These are phyloP conservation scores for Mucor plumbeus DNA, from an alignment of 371 early-diverging fungal species.

Conservation along the genomic window DNA sequence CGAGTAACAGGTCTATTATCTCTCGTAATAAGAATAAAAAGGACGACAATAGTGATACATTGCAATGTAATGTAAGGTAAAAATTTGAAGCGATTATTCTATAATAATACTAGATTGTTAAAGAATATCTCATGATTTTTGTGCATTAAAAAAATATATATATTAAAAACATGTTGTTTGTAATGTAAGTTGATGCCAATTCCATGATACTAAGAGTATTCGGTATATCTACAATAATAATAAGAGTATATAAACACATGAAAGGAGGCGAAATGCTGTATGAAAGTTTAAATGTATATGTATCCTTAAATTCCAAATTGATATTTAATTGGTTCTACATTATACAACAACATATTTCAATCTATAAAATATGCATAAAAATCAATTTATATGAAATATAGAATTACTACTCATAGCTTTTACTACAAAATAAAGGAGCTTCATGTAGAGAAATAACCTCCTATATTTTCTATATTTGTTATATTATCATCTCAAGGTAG, in stretches of 20 bases:
- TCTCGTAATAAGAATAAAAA: too few relatives aligned
- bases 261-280: background rate
- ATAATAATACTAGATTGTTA: background rate
- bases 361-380: conserved; percentile 3
- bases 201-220: background rate
- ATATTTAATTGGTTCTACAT: background rate
- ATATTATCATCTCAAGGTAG: conserved; percentile 5
- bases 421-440: background rate
- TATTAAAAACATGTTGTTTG: background rate
- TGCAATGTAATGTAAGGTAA: background rate
- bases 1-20: too few relatives aligned
- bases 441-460: background rate
- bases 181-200: background rate
- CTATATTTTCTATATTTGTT: conserved; percentile 10
- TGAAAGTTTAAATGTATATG: background rate
- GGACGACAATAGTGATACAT: background rate
- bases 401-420: background rate
- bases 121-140: background rate
- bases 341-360: background rate
- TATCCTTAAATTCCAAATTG: conserved; percentile 3
- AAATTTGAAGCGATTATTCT: background rate
- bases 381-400: background rate
- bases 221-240: background rate
- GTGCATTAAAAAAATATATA: background rate
- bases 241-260: background rate